These are phyloP conservation scores for Calendula officinalis DNA, from an alignment of 129 eudicot genomes.

Conservation along the genomic window DNA sequence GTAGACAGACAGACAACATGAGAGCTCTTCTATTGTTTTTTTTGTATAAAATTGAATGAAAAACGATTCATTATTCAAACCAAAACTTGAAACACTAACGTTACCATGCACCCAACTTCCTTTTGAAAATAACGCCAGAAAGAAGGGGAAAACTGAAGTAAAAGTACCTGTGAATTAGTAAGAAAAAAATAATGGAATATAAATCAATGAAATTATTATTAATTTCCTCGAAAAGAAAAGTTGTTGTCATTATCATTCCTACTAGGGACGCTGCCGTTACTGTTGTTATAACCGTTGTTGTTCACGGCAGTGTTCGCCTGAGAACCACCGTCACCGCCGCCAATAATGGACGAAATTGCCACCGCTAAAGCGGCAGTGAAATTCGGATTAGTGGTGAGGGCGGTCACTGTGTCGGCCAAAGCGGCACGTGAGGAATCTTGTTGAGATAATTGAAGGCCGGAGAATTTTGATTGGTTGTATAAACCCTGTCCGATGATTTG, in stretches of 20 bases:
- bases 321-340: conserved; percentile 34
- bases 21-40: conserved; percentile 1
- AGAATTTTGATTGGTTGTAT: conserved; percentile 62
- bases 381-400: conserved; percentile 52
- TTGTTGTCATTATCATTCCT: conserved; percentile 35
- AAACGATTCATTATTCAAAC: conserved; percentile 1
- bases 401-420: conserved; percentile 46
- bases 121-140: neutral
- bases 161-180: neutral
- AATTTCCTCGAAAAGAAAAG: conserved; percentile 35
- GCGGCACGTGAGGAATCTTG: conserved; percentile 25
- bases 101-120: conserved; percentile 13
- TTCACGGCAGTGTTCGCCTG: conserved; percentile 24
- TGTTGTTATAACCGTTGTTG: conserved; percentile 29
- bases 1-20: neutral
- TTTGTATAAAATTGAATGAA: neutral
- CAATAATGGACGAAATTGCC: conserved; percentile 49
- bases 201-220: neutral
- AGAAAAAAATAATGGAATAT: conserved; percentile 3
- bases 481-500: conserved; percentile 61
- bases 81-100: neutral
- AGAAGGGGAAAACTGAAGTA: conserved; percentile 17
- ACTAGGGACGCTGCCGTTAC: conserved; percentile 26
- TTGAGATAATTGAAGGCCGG: conserved; percentile 52
- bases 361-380: conserved; percentile 57